These are phyloP conservation scores for Cladosporium austrohemisphaericum DNA, from an alignment of 2,329 filamentous ascomycete genomes.

Conservation along the genomic window DNA sequence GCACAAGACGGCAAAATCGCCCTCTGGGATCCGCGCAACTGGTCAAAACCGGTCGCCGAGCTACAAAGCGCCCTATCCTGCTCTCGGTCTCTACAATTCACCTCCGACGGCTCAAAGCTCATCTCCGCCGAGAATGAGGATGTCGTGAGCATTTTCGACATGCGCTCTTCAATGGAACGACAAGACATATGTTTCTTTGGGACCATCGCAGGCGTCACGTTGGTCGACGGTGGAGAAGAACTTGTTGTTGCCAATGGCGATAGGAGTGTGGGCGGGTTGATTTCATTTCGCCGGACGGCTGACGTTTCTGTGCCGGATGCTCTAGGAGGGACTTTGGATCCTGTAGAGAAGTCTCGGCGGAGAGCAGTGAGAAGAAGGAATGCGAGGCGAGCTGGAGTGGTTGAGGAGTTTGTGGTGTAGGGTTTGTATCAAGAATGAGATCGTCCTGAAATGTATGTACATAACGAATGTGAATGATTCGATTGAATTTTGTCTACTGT, in stretches of 20 bases:
- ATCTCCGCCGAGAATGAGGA: constrained; percentile 75
- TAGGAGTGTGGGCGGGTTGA: constrained; percentile 59
- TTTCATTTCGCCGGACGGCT: constrained; percentile 13
- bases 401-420: constrained; percentile 6
- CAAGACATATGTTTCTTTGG: constrained; percentile 73
- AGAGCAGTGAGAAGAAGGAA: constrained; percentile 1
- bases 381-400: neutral
- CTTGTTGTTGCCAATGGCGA: constrained; percentile 68
- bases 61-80: constrained; percentile 65
- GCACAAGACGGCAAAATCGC: constrained; percentile 70
- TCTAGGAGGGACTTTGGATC: neutral
- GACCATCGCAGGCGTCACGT: constrained; percentile 65
- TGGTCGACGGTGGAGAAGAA: constrained; percentile 64
- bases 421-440: too few relatives aligned
- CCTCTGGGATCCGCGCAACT: constrained; percentile 73
- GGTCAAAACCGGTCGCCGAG: constrained; percentile 54
- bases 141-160: constrained; percentile 67
- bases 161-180: constrained; percentile 52
- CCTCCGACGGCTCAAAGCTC: constrained; percentile 66
- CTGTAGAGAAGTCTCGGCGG: neutral
- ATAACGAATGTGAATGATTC: too few relatives aligned
- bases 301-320: neutral
- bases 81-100: constrained; percentile 67
- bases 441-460: too few relatives aligned
- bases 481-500: too few relatives aligned